Evolutionary conservation across 441 rosid genomes (phyloP).

Genomic region (Populus trichocarpa): DNA sequence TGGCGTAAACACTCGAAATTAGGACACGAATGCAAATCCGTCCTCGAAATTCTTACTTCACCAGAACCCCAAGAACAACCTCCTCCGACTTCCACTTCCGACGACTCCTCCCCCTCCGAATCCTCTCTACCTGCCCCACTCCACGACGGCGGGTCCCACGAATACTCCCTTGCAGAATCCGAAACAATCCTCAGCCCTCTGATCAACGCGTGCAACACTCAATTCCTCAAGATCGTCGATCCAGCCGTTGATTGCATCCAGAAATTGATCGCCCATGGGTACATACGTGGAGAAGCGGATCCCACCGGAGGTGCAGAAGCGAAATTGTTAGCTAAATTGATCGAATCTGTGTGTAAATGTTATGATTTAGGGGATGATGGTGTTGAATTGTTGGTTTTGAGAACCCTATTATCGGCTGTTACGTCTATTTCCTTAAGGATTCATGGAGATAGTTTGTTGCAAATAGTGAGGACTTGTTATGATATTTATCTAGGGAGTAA

Average conservation of each 20-base stretch:
- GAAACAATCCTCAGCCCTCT: constrained; percentile 78
- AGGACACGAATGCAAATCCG: constrained; percentile 88
- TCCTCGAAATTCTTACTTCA: constrained; percentile 56
- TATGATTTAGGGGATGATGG: constrained; percentile 80
- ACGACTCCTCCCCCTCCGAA: constrained; percentile 52
- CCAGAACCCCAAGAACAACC: constrained; percentile 33
- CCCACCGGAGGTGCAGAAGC: constrained; percentile 73
- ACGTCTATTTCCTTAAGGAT: constrained; percentile 87
- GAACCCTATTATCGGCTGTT: constrained; percentile 80
- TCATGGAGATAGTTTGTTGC: constrained; percentile 88
- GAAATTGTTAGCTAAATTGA: constrained; percentile 54
- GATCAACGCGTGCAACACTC: constrained; percentile 73
- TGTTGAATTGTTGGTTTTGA: constrained; percentile 65
- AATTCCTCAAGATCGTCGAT: constrained; percentile 81
- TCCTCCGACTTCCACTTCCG: constrained; percentile 24
- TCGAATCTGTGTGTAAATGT: constrained; percentile 86
- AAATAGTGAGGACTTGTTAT: constrained; percentile 85
- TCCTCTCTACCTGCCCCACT: constrained; percentile 77
- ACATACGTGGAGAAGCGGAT: constrained; percentile 92
- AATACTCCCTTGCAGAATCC: constrained; percentile 75
- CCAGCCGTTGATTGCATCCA: constrained; percentile 87
- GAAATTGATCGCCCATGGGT: constrained; percentile 82
- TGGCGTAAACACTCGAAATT: constrained; percentile 99
- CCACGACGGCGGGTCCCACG: constrained; percentile 65
- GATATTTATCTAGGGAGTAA: constrained; percentile 89